Evolutionary conservation across 495 filamentous ascomycete species (phyloP).

Genomic region (Penicillium longicatenatum): DNA sequence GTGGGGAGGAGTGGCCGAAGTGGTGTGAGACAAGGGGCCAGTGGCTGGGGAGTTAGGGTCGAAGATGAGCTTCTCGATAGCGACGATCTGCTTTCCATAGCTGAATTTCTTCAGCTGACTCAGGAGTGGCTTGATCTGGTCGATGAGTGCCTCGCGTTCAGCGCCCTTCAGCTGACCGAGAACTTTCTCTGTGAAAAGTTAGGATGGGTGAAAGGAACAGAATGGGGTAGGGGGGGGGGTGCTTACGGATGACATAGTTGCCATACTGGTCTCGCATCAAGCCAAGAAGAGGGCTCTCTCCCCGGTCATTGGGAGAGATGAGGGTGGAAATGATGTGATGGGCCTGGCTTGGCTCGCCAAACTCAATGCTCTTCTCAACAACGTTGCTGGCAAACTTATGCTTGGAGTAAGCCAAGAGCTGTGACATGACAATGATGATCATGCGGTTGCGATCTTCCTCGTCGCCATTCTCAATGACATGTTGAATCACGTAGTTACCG

Average conservation of each 20-base stretch:
- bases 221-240: not conserved
- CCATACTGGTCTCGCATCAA: constrained; percentile 92
- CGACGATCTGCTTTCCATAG: constrained; percentile 78
- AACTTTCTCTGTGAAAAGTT: constrained; percentile 66
- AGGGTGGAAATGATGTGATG: constrained; percentile 69
- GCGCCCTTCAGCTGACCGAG: constrained; percentile 65
- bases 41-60: constrained; percentile 34
- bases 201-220: constrained; percentile 10
- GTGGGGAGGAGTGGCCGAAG: constrained; percentile 45
- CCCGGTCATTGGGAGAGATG: constrained; percentile 59
- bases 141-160: constrained; percentile 67
- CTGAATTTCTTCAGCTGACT: constrained; percentile 69
- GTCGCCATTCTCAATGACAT: constrained; percentile 83
- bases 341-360: constrained; percentile 69
- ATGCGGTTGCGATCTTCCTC: constrained; percentile 73
- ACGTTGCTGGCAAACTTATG: constrained; percentile 99
- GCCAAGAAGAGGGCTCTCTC: constrained; percentile 65
- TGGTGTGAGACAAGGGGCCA: constrained; percentile 27
- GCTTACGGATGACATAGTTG: constrained; percentile 97
- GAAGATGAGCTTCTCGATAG: constrained; percentile 65
- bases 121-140: constrained; percentile 75
- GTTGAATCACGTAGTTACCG: constrained; percentile 96
- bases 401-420: constrained; percentile 77
- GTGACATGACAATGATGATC: constrained; percentile 69
- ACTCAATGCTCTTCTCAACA: constrained; percentile 89